Evolutionary conservation across 352 stramenopile genomes (phyloP).

Genomic region (Plasmopara halstedii): DNA sequence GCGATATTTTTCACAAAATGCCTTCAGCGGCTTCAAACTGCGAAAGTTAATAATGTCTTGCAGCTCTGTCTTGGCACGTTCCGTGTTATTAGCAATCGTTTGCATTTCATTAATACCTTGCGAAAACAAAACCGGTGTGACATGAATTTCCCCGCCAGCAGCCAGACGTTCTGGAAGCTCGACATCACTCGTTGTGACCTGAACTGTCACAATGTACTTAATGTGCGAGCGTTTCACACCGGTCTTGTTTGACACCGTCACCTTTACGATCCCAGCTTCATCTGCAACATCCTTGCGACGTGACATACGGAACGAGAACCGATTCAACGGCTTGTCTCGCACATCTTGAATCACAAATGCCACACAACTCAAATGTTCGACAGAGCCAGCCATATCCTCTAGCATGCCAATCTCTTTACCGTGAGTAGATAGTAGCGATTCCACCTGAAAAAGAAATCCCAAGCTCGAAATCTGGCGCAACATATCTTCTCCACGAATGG

Average conservation of each 20-base stretch:
- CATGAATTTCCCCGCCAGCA: slow-evolving; percentile 62
- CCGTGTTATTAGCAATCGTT: slow-evolving; percentile 90
- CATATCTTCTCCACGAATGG: slow-evolving; percentile 68
- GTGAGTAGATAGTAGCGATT: slow-evolving; percentile 91
- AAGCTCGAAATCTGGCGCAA: slow-evolving; percentile 76
- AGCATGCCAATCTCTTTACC: slow-evolving; percentile 96
- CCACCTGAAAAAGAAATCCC: slow-evolving; percentile 85
- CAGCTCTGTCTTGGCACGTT: slow-evolving; percentile 81
- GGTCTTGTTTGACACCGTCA: slow-evolving; percentile 59
- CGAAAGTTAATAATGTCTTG: slow-evolving; percentile 88
- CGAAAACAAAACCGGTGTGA: slow-evolving; percentile 82
- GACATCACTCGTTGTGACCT: slow-evolving; percentile 68
- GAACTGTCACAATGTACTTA: slow-evolving; percentile 81
- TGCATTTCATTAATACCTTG: slow-evolving; percentile 95
- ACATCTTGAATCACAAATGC: slow-evolving; percentile 84
- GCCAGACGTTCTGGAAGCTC: slow-evolving; percentile 68
- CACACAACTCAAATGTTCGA: slow-evolving; percentile 78
- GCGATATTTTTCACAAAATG: slow-evolving; percentile 81
- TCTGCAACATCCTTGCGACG: slow-evolving; percentile 69
- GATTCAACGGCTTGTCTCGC: slow-evolving; percentile 75
- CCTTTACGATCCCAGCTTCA: slow-evolving; percentile 71
- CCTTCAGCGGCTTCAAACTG: slow-evolving; percentile 71
- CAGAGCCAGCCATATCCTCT: slow-evolving; percentile 81
- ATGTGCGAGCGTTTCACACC: slow-evolving; percentile 46
- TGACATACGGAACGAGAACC: slow-evolving; percentile 84